A percentile compares a stretch with the other conserved stretches of the same genome.
Evolutionary conservation across 2,329 filamentous ascomycete genomes (phyloP).

Genomic region (Scopulariopsis brevicaulis): DNA sequence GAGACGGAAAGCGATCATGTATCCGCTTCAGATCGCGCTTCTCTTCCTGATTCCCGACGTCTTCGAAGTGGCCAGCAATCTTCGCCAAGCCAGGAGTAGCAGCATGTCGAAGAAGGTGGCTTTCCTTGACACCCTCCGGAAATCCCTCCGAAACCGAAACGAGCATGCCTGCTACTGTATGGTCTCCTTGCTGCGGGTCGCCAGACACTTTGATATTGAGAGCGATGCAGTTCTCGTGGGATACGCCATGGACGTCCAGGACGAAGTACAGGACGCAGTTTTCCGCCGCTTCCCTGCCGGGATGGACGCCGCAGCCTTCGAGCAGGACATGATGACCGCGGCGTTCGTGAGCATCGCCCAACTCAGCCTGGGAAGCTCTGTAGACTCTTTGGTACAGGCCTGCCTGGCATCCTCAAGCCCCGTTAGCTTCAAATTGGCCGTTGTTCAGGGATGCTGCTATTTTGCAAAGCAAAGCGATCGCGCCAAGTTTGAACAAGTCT

Average conservation of each 20-base stretch:
- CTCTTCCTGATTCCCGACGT: constrained; percentile 56
- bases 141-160: constrained; percentile 51
- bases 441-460: constrained; percentile 50
- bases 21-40: constrained; percentile 51
- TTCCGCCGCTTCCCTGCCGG: constrained; percentile 41
- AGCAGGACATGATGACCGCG: constrained; percentile 54
- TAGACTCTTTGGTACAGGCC: constrained; percentile 42
- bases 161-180: constrained; percentile 58
- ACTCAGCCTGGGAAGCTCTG: constrained; percentile 46
- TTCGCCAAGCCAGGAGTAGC: constrained; percentile 50
- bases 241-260: constrained; percentile 59
- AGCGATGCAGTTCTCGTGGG: constrained; percentile 53
- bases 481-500: constrained; percentile 40
- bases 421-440: constrained; percentile 48
- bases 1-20: constrained; percentile 42
- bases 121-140: constrained; percentile 52
- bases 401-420: constrained; percentile 48
- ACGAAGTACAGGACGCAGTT: constrained; percentile 55
- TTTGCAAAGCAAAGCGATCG: constrained; percentile 42
- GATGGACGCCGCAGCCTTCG: constrained; percentile 38
- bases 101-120: constrained; percentile 54
- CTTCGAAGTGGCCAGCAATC: constrained; percentile 57
- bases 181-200: constrained; percentile 48
- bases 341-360: constrained; percentile 55
- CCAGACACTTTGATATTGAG: constrained; percentile 51